A percentile compares a stretch with the other conserved stretches of the same genome.
Evolutionary conservation across 2,329 filamentous ascomycete species (phyloP).

Genomic region (Phialophora chinensis): DNA sequence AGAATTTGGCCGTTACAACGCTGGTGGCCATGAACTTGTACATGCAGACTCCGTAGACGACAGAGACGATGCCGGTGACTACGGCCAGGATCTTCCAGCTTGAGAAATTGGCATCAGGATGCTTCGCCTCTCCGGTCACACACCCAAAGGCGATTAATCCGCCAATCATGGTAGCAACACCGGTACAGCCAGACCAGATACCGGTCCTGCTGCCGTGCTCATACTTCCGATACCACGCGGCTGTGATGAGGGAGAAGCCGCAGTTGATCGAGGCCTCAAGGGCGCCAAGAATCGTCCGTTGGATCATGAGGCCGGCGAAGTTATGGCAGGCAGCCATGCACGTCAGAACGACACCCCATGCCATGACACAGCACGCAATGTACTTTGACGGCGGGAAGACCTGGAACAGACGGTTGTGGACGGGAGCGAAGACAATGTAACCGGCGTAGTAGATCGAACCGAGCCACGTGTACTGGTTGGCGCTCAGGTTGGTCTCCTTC

Average conservation of each 20-base stretch:
- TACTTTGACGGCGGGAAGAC: conserved; percentile 16
- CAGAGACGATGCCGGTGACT: conserved; percentile 7
- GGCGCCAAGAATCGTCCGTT: conserved; percentile 13
- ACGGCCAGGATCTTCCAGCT: conserved; percentile 18
- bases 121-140: conserved; percentile 6
- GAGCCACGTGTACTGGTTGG: conserved; percentile 16
- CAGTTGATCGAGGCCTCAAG: conserved; percentile 18
- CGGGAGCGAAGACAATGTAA: conserved; percentile 18
- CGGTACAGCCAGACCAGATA: conserved; percentile 19
- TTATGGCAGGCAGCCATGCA: conserved; percentile 17
- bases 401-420: conserved; percentile 17
- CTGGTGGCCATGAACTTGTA: conserved; percentile 14
- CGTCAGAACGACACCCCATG: conserved; percentile 13
- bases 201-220: conserved; percentile 16
- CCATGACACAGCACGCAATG: conserved; percentile 15
- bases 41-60: conserved; percentile 14
- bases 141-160: conserved; percentile 17
- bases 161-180: conserved; percentile 15
- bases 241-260: conserved; percentile 13
- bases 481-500: conserved; percentile 6
- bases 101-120: conserved; percentile 16
- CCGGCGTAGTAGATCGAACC: conserved; percentile 16
- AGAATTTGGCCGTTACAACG: conserved; percentile 15
- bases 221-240: conserved; percentile 16
- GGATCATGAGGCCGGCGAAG: conserved; percentile 13